These are phyloP conservation scores for Chrysopogon serrulatus DNA, from an alignment of 176 grass and related monocot species.

Conservation along the genomic window DNA sequence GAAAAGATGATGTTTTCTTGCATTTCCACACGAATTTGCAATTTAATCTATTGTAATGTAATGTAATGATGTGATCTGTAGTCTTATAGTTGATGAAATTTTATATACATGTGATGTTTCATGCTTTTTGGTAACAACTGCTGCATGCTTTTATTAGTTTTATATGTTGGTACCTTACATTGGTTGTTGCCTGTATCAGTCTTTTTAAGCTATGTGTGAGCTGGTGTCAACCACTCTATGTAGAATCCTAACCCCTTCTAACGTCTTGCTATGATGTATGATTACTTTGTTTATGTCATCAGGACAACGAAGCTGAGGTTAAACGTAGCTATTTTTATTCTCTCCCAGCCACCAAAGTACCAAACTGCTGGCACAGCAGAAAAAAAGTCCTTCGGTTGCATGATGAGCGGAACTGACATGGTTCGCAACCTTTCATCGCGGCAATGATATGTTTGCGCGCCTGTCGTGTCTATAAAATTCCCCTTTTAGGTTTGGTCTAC, in stretches of 20 bases:
- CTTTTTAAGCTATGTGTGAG: not conserved
- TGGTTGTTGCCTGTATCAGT: not conserved
- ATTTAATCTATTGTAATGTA: not conserved
- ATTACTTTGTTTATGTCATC: slow-evolving; percentile 1
- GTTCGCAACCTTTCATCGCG: not conserved
- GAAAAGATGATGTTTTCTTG: not conserved
- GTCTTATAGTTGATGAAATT: not conserved
- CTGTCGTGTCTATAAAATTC: not conserved
- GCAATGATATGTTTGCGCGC: not conserved
- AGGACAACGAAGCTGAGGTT: not conserved
- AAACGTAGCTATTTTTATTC: slow-evolving; percentile 1
- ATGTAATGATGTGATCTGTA: not conserved
- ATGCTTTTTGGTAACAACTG: not conserved
- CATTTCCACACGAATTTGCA: not conserved
- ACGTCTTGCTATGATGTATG: not conserved
- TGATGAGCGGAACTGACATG: slow-evolving; percentile 3
- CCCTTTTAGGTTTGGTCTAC: not conserved
- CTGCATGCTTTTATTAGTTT: not conserved
- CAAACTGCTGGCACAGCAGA: slow-evolving; percentile 17
- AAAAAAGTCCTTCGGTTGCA: slow-evolving; percentile 5
- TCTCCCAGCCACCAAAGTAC: not conserved
- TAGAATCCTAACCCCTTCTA: slow-evolving; percentile 21
- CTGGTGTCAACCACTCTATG: slow-evolving; percentile 20
- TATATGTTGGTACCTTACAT: not conserved
- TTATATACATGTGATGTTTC: not conserved